These are phyloP conservation scores for Sporothrix inflata DNA, from an alignment of 2,329 filamentous ascomycete species.

Conservation along the genomic window DNA sequence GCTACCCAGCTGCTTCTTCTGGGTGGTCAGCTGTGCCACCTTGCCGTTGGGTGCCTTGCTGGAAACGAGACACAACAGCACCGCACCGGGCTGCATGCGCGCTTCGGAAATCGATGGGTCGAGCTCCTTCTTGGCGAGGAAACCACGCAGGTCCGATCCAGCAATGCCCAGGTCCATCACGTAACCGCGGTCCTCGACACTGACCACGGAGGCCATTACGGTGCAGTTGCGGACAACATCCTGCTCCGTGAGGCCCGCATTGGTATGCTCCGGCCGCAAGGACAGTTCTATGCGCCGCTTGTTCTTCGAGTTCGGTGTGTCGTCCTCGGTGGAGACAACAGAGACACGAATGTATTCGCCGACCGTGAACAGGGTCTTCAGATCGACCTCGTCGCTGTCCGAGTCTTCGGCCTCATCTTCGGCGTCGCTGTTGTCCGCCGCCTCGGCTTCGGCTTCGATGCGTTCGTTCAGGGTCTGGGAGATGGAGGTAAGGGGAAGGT, in stretches of 20 bases:
- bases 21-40: conserved; percentile 82
- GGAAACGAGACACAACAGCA: conserved; percentile 80
- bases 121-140: conserved; percentile 83
- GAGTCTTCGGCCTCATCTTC: conserved; percentile 7
- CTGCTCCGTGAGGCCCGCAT: conserved; percentile 71
- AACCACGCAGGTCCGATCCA: conserved; percentile 71
- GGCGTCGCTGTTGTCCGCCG: conserved; percentile 47
- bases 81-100: conserved; percentile 76
- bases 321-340: conserved; percentile 77
- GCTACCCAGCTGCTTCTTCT: conserved; percentile 70
- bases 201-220: conserved; percentile 84
- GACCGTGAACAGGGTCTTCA: conserved; percentile 73
- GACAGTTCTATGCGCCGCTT: conserved; percentile 88
- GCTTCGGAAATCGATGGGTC: conserved; percentile 65
- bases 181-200: conserved; percentile 93
- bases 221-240: conserved; percentile 76
- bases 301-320: conserved; percentile 60
- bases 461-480: conserved; percentile 77
- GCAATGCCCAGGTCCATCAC: conserved; percentile 88
- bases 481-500: conserved; percentile 88
- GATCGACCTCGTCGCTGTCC: conserved; percentile 64
- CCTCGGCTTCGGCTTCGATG: conserved; percentile 61
- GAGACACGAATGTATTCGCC: conserved; percentile 89
- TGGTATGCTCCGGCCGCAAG: conserved; percentile 76
- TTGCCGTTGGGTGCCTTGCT: conserved; percentile 77